These are phyloP conservation scores for Microbotryomycetes sp. DNA, from an alignment of 1,284 basidiomycete genomes.

Conservation along the genomic window DNA sequence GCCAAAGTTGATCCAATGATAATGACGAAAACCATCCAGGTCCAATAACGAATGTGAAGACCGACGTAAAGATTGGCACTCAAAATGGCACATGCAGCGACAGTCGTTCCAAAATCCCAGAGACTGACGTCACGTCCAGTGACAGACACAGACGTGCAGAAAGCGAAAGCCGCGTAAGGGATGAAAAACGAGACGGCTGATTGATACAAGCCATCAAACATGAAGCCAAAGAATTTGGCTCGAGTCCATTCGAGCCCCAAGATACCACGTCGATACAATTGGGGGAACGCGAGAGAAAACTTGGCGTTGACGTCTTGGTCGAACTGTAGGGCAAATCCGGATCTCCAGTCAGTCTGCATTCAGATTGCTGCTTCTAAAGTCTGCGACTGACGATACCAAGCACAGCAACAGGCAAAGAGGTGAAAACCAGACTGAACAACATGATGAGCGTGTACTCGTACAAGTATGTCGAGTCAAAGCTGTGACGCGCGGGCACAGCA, in stretches of 20 bases:
- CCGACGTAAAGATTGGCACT: slow-evolving; percentile 79
- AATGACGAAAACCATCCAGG: slow-evolving; percentile 72
- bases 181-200: slow-evolving; percentile 85
- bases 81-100: slow-evolving; percentile 73
- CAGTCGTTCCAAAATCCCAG: slow-evolving; percentile 86
- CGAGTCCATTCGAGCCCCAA: slow-evolving; percentile 88
- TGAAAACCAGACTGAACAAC: slow-evolving; percentile 87
- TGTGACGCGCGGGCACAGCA: no score
- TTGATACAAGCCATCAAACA: slow-evolving; percentile 90
- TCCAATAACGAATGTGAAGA: slow-evolving; percentile 85
- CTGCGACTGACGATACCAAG: slow-evolving; percentile 52
- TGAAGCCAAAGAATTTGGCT: slow-evolving; percentile 86
- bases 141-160: slow-evolving; percentile 25
- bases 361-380: slow-evolving; percentile 48
- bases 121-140: slow-evolving; percentile 44
- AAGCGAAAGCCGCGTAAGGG: slow-evolving; percentile 69
- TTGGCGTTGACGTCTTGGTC: slow-evolving; percentile 92
- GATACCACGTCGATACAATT: slow-evolving; percentile 89
- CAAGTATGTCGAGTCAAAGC: slow-evolving; percentile 89
- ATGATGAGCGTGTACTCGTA: slow-evolving; percentile 93
- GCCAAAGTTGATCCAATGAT: slow-evolving; percentile 70
- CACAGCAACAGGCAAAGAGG: slow-evolving; percentile 82
- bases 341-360: slow-evolving; percentile 14
- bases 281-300: slow-evolving; percentile 83
- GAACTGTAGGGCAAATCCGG: slow-evolving; percentile 55